Base-by-base conservation (phyloP, 2,329 filamentous ascomycete species). In the Alternaria infectoria region DNA sequence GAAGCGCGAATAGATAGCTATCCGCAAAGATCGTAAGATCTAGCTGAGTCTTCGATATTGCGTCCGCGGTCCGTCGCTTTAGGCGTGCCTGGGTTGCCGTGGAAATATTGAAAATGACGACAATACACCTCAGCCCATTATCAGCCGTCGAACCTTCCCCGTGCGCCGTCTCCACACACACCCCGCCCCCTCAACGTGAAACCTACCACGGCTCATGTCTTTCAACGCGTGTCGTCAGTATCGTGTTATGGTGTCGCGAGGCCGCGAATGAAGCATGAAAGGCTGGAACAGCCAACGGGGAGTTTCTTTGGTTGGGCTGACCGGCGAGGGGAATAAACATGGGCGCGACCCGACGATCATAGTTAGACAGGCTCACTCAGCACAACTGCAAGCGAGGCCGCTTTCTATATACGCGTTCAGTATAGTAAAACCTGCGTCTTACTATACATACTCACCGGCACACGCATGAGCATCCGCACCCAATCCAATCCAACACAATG, bases 221-320 rank as follows among this genome's bases (percentile, higher is more conserved):
- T 25, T 36, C 28, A 59, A 57, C 60, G 64, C 64, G 61, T 66
- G 64, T 61, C 58, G 58, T 66, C 61, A 61, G 55, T 47, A 54
- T 43, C 52, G 54, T 43, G 55, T 52, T 36, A 47, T 59, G 49
- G 32, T 54, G 56, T 49, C 60, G 54, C 26, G 61, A 63, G 51
- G 57, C 40, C 44, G 30, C 49, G 36, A 49, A 36, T 43, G 50
- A 43, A 40, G 17, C 55, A 59, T 23, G 19, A 58, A 51, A 54
- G 23, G 54, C 52, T 28, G 57, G 32, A 25, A 13, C 21, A 26
- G 55, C 11, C 40, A 52, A 52, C 30, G 30, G 30, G 12, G 19
- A 25, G 36, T 52, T n/a, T n/a, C 17, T 12, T 19, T 23, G 49
- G 30, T 52, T 40, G 49, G 49, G 30, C 49, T 52, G 19, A 21